Base-by-base conservation (phyloP, 805 yeast genomes). In the Yarrowia yakushimensis region DNA sequence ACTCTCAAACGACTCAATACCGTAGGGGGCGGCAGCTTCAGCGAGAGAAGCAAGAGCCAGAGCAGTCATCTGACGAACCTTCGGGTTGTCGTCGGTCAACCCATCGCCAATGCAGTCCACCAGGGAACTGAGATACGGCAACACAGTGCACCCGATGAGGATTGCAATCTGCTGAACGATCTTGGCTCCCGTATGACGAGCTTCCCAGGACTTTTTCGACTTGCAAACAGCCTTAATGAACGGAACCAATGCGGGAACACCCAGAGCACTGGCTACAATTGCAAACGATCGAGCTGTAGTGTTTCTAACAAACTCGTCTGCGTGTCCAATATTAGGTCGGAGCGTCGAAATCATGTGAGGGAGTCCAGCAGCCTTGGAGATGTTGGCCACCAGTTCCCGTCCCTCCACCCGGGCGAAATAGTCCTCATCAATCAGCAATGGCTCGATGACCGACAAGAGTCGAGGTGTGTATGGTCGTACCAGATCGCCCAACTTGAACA, bases 361-460 rank as follows among this genome's bases (percentile, higher is more conserved):
- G 33, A 92, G 74, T 0, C 98, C 98, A 2, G 89, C 92, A 1
- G 94, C 89, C 65, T 84, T 87, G 3, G 96, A 77, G 20, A 93
- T 74, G 64, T 82, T 86, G 0, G 92, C 79, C 17, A 91, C 81
- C 28, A 90, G 82, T 65, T 90, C 96, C 52, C 88, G 78, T 1
- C 96, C 94, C 70, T 89, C 94, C 4, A 82, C 72, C 66, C 96
- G 79, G 1, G 92, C 80, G n/a, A 84, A 79, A 60, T 81, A 77
- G 71, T 90, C 93, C 67, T 88, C 91, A 69, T 91, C 97, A 8
- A 88, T 81, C 36, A 92, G 76, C 63, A 90, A 73, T 0, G 97
- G 97, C 60, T 90, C 83, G 0, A 88, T 80, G 0, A 89, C 96
- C 15, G 82, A 81, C 25, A 92, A 70, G 2, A 92, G 83, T 67